Percentiles rank a stretch among this genome's conserved stretches.
Conservation (phyloP, 192 early-diverging fungal species). For the Piromyces finnis region DNA sequence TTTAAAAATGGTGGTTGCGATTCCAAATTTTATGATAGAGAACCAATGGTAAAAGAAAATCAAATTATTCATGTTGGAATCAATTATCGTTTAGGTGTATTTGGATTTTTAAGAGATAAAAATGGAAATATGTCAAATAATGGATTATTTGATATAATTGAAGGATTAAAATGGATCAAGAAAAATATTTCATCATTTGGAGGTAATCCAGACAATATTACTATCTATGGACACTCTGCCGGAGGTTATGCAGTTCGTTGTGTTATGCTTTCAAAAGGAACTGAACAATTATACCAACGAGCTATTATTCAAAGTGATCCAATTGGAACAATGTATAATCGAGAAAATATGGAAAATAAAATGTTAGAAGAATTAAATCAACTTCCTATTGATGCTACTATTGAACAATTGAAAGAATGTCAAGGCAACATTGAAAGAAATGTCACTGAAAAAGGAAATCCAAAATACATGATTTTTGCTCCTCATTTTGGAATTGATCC, state of each 20-base stretch:
- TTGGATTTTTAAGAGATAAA: neutral
- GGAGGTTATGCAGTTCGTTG: constrained; percentile 8
- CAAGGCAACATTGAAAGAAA: neutral
- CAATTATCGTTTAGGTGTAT: neutral
- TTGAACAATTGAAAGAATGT: neutral
- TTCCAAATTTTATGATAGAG: constrained; percentile 17
- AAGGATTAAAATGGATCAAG: constrained; percentile 30
- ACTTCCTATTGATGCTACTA: neutral
- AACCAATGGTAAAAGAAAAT: neutral
- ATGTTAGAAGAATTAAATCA: neutral
- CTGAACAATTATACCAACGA: neutral
- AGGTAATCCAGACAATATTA: constrained; percentile 25
- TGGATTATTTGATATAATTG: constrained; percentile 28
- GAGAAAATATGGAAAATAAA: neutral
- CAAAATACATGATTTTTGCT: neutral
- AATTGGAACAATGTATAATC: neutral
- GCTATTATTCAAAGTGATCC: neutral
- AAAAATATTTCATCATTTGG: constrained; percentile 34
- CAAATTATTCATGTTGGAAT: neutral
- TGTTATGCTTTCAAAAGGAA: neutral
- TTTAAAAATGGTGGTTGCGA: constrained; percentile 17
- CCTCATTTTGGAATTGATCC: neutral
- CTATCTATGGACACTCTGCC: constrained; percentile 26
- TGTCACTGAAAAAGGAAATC: neutral
- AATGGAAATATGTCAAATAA: constrained; percentile 7